These are phyloP conservation scores for Citrus unshiu DNA, from an alignment of 345 rosid genomes.

Conservation along the genomic window DNA sequence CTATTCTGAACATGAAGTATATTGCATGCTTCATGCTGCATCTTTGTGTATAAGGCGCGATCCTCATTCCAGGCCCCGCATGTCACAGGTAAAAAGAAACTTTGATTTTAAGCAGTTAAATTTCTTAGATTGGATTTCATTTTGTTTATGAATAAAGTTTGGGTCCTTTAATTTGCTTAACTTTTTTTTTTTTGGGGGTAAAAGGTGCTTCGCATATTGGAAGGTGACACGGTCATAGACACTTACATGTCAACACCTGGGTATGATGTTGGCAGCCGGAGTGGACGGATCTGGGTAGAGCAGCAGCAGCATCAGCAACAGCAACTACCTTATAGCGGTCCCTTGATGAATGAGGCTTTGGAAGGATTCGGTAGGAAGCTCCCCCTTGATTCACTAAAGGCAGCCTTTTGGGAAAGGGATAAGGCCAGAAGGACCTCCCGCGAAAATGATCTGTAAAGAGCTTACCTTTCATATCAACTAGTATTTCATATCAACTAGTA, in stretches of 20 bases:
- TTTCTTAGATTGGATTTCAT: neutral
- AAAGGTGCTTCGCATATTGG: slow-evolving; percentile 90
- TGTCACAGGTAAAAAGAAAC: slow-evolving; percentile 77
- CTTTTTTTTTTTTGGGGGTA: neutral
- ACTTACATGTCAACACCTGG: slow-evolving; percentile 69
- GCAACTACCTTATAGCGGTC: slow-evolving; percentile 43
- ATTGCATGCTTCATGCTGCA: slow-evolving; percentile 97
- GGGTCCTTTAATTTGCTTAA: neutral
- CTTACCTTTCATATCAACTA: neutral
- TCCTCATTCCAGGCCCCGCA: slow-evolving; percentile 90
- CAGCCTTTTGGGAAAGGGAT: slow-evolving; percentile 40
- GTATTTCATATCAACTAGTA: neutral
- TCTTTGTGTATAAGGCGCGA: slow-evolving; percentile 81
- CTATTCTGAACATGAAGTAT: slow-evolving; percentile 77
- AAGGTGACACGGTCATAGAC: slow-evolving; percentile 86
- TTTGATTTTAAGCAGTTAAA: neutral
- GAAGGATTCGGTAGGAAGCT: slow-evolving; percentile 67
- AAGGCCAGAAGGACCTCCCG: slow-evolving; percentile 36
- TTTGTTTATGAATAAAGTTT: neutral
- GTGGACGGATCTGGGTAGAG: slow-evolving; percentile 77
- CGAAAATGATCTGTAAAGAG: slow-evolving; percentile 22
- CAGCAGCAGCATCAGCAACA: slow-evolving; percentile 36
- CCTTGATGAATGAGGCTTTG: slow-evolving; percentile 37
- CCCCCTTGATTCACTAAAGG: slow-evolving; percentile 41
- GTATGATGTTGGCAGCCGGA: slow-evolving; percentile 74